Conservation (phyloP, 352 stramenopile genomes). For the Globisporangium mamillatum region DNA sequence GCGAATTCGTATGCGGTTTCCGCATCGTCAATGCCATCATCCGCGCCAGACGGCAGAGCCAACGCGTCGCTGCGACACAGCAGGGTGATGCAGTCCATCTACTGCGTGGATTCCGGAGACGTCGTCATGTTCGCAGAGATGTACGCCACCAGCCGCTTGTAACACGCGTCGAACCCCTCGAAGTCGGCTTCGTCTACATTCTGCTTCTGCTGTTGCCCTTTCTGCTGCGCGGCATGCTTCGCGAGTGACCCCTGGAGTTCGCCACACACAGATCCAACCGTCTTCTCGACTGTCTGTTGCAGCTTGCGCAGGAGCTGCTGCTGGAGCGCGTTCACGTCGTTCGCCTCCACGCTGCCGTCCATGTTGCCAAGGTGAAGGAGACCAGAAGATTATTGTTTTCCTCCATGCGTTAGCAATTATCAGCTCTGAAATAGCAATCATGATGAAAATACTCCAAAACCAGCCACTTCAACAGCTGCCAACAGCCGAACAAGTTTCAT, state of each 20-base stretch:
- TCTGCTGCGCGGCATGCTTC: background rate
- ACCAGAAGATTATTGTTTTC: too few species aligned
- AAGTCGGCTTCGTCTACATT: conserved; percentile 30
- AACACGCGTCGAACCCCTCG: conserved; percentile 55
- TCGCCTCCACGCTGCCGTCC: background rate
- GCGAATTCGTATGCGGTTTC: background rate
- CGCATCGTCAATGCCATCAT: background rate
- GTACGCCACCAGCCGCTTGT: conserved; percentile 56
- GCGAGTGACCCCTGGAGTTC: conserved; percentile 11
- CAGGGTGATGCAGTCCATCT: conserved; percentile 71
- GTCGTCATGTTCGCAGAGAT: conserved; percentile 62
- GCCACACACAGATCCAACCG: conserved; percentile 45
- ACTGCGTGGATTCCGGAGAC: conserved; percentile 42
- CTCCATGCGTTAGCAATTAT: too few species aligned
- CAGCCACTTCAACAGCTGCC: too few species aligned
- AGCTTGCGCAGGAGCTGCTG: conserved; percentile 38
- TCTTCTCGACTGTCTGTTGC: conserved; percentile 40
- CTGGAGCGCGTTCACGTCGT: conserved; percentile 16
- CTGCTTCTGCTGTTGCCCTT: conserved; percentile 4
- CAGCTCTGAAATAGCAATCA: too few species aligned
- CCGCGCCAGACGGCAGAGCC: too few species aligned
- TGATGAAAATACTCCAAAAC: too few species aligned
- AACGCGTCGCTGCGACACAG: conserved; percentile 43
- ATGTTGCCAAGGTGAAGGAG: too few species aligned
- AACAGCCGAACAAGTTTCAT: too few species aligned